phyloP scores from a whole-genome alignment of 225 moss, liverwort and hornwort species.

The Ulota crispa region DNA sequence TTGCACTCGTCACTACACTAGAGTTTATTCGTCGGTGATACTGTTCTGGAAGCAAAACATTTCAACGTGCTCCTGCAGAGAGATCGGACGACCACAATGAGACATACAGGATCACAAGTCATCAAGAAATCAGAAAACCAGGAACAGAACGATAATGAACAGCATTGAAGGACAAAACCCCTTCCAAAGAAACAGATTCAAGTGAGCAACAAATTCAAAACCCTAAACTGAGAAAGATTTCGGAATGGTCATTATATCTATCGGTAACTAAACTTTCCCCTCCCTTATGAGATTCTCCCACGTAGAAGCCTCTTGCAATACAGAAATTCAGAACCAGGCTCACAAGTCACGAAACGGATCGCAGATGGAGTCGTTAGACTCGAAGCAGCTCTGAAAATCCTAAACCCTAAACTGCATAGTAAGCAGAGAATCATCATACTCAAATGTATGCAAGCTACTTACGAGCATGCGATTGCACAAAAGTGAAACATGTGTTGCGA shows the following conservation, averaged over 20 bases:
- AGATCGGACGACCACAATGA: background rate
- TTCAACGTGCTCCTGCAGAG: background rate
- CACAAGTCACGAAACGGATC: fast-evolving
- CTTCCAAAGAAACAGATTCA: background rate
- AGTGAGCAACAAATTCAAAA: background rate
- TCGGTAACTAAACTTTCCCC: background rate
- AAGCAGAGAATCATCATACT: background rate
- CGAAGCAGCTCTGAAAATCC: background rate
- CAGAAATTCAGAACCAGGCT: background rate
- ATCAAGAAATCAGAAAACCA: background rate
- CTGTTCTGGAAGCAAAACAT: background rate
- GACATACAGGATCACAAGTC: background rate
- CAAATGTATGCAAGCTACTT: background rate
- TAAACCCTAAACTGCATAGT: background rate
- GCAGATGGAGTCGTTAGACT: background rate
- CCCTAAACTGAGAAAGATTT: background rate
- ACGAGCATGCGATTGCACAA: fast-evolving
- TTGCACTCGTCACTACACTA: background rate
- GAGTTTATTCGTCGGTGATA: background rate
- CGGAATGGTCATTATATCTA: background rate
- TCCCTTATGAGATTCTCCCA: background rate
- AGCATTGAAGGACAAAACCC: background rate
- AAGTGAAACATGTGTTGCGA: background rate
- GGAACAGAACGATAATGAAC: background rate
- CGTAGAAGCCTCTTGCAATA: background rate